These are phyloP conservation scores for Iberis amara DNA, from an alignment of 441 rosid genomes.

Conservation along the genomic window DNA sequence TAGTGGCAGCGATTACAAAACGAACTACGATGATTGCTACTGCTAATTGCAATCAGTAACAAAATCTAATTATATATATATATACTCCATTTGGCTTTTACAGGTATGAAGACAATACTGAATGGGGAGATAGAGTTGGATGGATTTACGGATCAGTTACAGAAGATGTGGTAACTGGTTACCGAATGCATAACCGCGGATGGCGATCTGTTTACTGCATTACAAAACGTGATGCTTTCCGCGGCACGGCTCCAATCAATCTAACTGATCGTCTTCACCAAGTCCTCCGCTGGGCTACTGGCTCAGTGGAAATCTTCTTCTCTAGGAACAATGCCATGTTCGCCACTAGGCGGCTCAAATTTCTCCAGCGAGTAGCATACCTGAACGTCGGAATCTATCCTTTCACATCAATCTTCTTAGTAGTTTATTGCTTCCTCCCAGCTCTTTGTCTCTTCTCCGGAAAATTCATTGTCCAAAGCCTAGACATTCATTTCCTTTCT, in stretches of 20 bases:
- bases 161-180: constrained; percentile 88
- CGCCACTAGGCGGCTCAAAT: constrained; percentile 48
- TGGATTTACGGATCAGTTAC: constrained; percentile 93
- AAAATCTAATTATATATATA: too few species aligned
- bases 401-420: constrained; percentile 76
- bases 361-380: constrained; percentile 78
- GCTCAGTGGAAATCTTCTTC: constrained; percentile 86
- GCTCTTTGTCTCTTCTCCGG: constrained; percentile 88
- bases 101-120: constrained; percentile 73
- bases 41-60: too few species aligned
- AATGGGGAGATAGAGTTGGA: constrained; percentile 87
- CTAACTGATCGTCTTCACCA: constrained; percentile 83
- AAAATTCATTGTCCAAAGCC: constrained; percentile 54
- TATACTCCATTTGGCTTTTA: too few species aligned
- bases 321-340: constrained; percentile 78
- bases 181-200: constrained; percentile 89
- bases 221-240: constrained; percentile 74
- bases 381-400: constrained; percentile 81
- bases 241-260: constrained; percentile 83
- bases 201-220: constrained; percentile 84
- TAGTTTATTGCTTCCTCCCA: constrained; percentile 84
- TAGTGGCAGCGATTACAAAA: too few species aligned
- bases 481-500: constrained; percentile 41
- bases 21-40: too few species aligned
- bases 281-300: constrained; percentile 85